Evolutionary conservation across 1,284 basidiomycete genomes (phyloP).

Genomic region (Meripilus lineatus): DNA sequence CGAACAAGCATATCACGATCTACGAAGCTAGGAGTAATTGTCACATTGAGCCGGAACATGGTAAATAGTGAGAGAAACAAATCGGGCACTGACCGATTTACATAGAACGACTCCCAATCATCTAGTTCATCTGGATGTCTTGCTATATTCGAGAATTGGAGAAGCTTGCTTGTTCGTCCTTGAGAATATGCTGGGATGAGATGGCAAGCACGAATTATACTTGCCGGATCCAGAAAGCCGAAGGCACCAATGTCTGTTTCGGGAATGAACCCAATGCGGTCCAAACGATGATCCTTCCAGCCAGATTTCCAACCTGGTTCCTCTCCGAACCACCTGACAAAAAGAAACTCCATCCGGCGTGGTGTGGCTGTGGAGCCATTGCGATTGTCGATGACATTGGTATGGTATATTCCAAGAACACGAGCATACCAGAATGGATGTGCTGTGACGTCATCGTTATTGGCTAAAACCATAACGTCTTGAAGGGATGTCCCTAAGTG

Average conservation of each 20-base stretch:
- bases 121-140: too few relatives aligned
- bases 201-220: constrained; percentile 7
- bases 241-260: constrained; percentile 27
- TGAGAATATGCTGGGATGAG: constrained; percentile 7
- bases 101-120: constrained; percentile 5
- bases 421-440: constrained; percentile 4
- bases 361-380: not conserved
- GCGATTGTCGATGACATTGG: not conserved
- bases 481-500: constrained; percentile 28
- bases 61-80: constrained; percentile 1
- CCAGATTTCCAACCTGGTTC: constrained; percentile 17
- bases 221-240: constrained; percentile 35
- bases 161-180: not conserved
- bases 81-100: constrained; percentile 3
- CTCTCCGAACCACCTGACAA: constrained; percentile 31
- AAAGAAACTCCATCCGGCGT: constrained; percentile 29
- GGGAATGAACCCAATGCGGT: constrained; percentile 29
- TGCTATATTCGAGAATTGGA: too few relatives aligned
- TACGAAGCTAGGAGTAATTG: constrained; percentile 5
- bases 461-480: constrained; percentile 32
- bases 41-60: not conserved
- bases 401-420: constrained; percentile 2
- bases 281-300: constrained; percentile 18
- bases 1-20: constrained; percentile 5
- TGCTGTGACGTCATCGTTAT: too few relatives aligned